Conservation (phyloP, 1,284 basidiomycete species). For the Cutaneotrichosporon cutaneum region DNA sequence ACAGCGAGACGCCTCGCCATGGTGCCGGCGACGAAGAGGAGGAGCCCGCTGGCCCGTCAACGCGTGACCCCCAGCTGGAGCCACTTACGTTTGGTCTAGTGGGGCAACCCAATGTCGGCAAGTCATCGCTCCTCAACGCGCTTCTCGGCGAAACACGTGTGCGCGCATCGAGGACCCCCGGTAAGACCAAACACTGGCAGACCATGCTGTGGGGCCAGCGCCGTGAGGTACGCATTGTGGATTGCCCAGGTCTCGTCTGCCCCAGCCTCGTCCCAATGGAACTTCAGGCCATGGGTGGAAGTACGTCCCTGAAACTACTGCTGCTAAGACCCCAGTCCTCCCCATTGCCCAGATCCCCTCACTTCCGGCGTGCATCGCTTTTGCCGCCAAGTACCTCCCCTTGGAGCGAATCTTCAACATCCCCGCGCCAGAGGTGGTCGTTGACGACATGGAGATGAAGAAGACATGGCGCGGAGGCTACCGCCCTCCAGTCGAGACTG, state of each 20-base stretch:
- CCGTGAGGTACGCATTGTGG: constrained; percentile 72
- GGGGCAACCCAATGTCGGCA: constrained; percentile 93
- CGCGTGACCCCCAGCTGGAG: constrained; percentile 54
- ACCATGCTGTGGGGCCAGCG: constrained; percentile 75
- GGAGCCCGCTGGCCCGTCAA: constrained; percentile 20
- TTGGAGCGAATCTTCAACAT: constrained; percentile 71
- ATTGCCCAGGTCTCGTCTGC: constrained; percentile 82
- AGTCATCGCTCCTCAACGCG: constrained; percentile 85
- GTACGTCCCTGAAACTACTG: constrained; percentile 22
- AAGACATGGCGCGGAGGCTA: constrained; percentile 38
- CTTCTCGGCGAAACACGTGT: constrained; percentile 79
- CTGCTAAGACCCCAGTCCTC: constrained; percentile 59
- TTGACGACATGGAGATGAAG: constrained; percentile 39
- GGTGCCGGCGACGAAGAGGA: constrained; percentile 30
- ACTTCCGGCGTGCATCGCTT: constrained; percentile 70
- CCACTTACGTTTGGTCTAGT: constrained; percentile 79
- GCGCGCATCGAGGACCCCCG: constrained; percentile 81
- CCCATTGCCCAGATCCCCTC: constrained; percentile 85
- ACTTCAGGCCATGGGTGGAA: constrained; percentile 61
- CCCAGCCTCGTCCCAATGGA: constrained; percentile 76
- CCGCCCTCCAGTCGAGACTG: not conserved
- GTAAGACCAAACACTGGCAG: constrained; percentile 95
- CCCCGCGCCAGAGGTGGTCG: constrained; percentile 28
- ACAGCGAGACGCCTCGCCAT: constrained; percentile 26
- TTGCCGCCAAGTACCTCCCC: constrained; percentile 68